Evolutionary conservation across 2,329 filamentous ascomycete genomes (phyloP), one percentile per base, ranked within the genome.

Genomic region (Knufia fluminis): DNA sequence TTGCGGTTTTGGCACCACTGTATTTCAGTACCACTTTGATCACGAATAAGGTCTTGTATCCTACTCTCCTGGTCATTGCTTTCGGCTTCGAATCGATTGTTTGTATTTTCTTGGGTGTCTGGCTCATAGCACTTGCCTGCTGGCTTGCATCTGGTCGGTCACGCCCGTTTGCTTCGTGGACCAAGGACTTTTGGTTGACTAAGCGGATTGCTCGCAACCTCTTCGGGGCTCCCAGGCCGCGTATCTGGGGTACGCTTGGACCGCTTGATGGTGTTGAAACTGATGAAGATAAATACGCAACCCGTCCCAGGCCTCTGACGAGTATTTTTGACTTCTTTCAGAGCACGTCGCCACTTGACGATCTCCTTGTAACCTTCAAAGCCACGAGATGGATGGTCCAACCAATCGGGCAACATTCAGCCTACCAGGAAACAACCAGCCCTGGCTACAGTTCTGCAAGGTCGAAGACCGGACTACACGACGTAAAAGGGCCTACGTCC

Each of bases 281-380:
- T 14, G 38, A 40, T 4, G 16, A 8, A 14, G 38, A 40, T 22
- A 7, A 19, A 12, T 17, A 22, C 14, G 14, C 36, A 16, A 14
- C 6, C 17, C n/a, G 24, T 10, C 40, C 40, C 3, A 49, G n/a
- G 33, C 44, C 50, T 10, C 39, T 52, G 32, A 22, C 39, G 23
- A 52, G 39, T 41, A 38, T 24, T 20, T 44, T 40, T 31, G 50
- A 40, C 3, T 52, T 52, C 46, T 52, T 52, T 32, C 35, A 31
- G 7, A 52, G 50, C 22, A 31, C 38, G 1, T 52, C 50, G n/a
- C 50, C 50, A 31, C 50, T 52, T 8, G 50, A 52, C 19, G 50
- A 52, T 49, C 40, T 52, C 12, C 24, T 52, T 6, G 50, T 52
- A 17, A 52, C 50, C 9, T 52, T 49, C 26, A 23, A 44, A 12